phyloP scores from a whole-genome alignment of 768 basidiomycete species.

The Leccinum imitatum region DNA sequence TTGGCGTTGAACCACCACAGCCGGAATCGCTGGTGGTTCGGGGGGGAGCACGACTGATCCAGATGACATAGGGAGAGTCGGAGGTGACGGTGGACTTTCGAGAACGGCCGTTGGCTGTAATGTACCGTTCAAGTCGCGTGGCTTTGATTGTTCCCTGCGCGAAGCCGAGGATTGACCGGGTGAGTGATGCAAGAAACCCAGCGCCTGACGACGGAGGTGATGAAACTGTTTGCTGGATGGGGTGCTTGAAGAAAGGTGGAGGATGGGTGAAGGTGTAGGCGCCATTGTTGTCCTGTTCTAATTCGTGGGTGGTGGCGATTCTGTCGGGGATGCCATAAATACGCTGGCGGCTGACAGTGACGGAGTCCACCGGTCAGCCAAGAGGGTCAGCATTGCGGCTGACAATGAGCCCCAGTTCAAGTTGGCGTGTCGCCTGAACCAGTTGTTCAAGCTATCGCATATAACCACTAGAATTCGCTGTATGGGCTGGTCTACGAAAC shows the following conservation, averaged over 20 bases:
- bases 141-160: constrained; percentile 1
- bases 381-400: constrained; percentile 16
- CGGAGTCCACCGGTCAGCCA: constrained; percentile 18
- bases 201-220: constrained; percentile 18
- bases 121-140: constrained; percentile 8
- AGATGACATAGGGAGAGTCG: constrained; percentile 6
- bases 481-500: neutral
- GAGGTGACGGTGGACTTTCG: constrained; percentile 4
- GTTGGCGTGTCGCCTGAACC: neutral
- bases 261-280: constrained; percentile 16
- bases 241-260: constrained; percentile 3
- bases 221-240: constrained; percentile 9
- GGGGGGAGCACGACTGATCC: constrained; percentile 7
- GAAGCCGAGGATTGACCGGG: neutral
- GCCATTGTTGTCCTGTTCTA: constrained; percentile 19
- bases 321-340: constrained; percentile 21
- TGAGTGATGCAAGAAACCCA: constrained; percentile 6
- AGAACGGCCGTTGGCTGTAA: constrained; percentile 9
- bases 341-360: constrained; percentile 25
- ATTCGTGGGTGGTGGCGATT: neutral
- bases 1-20: constrained; percentile 1
- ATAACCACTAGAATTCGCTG: neutral
- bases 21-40: constrained; percentile 6
- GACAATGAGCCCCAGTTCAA: constrained; percentile 8
- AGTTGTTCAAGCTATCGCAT: neutral